These are phyloP conservation scores for Apiospora hydei DNA, from an alignment of 2,329 filamentous ascomycete genomes.

Conservation along the genomic window DNA sequence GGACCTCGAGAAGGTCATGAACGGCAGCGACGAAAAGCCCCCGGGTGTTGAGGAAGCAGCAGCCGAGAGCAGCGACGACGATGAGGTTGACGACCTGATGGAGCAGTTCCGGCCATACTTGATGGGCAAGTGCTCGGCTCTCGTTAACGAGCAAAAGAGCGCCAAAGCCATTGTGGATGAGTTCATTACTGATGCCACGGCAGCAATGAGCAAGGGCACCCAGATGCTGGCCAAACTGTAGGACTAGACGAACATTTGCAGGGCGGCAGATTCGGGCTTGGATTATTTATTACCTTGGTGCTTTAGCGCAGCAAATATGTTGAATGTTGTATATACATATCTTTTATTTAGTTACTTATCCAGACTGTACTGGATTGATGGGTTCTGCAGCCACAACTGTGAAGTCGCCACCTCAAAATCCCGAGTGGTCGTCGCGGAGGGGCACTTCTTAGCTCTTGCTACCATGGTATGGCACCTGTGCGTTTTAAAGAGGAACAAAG, in stretches of 20 bases:
- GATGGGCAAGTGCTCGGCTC: constrained; percentile 96
- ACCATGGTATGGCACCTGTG: background rate
- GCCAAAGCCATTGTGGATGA: constrained; percentile 95
- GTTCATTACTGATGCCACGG: constrained; percentile 83
- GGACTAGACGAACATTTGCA: background rate
- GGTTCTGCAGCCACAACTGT: background rate
- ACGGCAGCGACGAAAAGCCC: constrained; percentile 54
- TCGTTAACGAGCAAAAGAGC: constrained; percentile 89
- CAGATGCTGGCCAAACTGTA: constrained; percentile 76
- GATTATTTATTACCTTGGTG: background rate
- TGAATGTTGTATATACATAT: background rate
- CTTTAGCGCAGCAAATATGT: background rate
- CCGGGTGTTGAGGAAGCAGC: constrained; percentile 55
- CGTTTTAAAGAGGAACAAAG: background rate
- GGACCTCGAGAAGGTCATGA: constrained; percentile 83
- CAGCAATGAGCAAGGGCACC: constrained; percentile 72
- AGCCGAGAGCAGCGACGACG: constrained; percentile 71
- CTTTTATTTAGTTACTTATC: background rate
- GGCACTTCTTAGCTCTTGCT: background rate
- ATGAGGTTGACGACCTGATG: constrained; percentile 82
- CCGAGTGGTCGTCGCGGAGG: background rate
- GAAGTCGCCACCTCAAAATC: background rate
- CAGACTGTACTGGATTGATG: background rate
- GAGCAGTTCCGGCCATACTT: constrained; percentile 65
- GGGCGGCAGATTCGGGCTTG: background rate